Percentiles rank a stretch among this genome's conserved stretches.
These are phyloP conservation scores for Triticum monococcum DNA, from an alignment of 176 grass and related monocot species.

Conservation along the genomic window DNA sequence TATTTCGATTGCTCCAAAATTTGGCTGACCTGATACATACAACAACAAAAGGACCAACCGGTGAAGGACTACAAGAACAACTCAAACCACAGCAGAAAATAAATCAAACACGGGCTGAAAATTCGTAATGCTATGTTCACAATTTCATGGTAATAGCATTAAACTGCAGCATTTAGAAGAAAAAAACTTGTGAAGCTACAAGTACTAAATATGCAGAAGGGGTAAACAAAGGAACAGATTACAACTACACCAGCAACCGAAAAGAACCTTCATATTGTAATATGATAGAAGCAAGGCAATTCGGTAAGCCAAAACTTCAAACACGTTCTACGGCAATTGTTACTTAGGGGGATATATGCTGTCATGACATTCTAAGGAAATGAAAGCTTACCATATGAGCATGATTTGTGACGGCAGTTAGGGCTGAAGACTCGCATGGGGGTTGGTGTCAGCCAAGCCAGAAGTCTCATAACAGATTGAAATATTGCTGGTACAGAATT, in stretches of 20 bases:
- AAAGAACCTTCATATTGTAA: neutral
- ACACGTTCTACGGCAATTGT: neutral
- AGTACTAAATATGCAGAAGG: neutral
- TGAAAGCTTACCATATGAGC: constrained; percentile 64
- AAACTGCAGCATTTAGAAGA: neutral
- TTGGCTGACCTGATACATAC: constrained; percentile 62
- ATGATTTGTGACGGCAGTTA: constrained; percentile 71
- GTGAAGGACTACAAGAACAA: neutral
- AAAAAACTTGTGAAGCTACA: neutral
- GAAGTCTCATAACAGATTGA: constrained; percentile 55
- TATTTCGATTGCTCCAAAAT: constrained; percentile 89
- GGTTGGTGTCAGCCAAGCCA: constrained; percentile 55
- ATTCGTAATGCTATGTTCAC: neutral
- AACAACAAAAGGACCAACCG: constrained; percentile 20
- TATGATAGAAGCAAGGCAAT: neutral
- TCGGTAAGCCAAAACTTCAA: neutral
- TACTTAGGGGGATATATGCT: neutral
- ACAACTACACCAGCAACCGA: neutral
- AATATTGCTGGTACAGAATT: constrained; percentile 48
- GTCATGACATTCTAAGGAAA: constrained; percentile 12
- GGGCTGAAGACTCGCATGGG: constrained; percentile 67
- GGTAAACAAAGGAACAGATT: constrained; percentile 14
- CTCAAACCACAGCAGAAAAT: constrained; percentile 8
- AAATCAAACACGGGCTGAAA: constrained; percentile 15
- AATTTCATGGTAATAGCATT: neutral